These are phyloP conservation scores for Leptographium radiaticola DNA, from an alignment of 2,329 filamentous ascomycete species.

Conservation along the genomic window DNA sequence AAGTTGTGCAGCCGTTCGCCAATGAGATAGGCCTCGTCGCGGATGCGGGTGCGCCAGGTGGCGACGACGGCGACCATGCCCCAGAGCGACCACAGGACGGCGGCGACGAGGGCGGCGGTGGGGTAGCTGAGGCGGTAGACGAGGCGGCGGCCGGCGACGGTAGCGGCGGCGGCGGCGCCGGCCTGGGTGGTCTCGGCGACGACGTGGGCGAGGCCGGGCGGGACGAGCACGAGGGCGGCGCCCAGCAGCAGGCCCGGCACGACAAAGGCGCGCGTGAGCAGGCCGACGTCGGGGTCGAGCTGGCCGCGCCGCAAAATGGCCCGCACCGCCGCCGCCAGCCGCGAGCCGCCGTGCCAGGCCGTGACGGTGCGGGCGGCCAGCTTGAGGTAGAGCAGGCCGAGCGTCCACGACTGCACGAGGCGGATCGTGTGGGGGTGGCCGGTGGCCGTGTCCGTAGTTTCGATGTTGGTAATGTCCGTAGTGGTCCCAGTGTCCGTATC, in stretches of 20 bases:
- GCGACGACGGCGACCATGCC: slow-evolving; percentile 49
- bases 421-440: slow-evolving; percentile 62
- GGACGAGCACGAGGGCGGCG: slow-evolving; percentile 46
- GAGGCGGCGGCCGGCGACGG: slow-evolving; percentile 20
- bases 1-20: slow-evolving; percentile 94
- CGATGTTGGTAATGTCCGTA: no score
- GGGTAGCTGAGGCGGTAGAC: slow-evolving; percentile 59
- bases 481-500: no score
- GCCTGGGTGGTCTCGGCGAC: slow-evolving; percentile 24
- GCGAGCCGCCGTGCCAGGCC: slow-evolving; percentile 53
- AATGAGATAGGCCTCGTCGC: slow-evolving; percentile 93
- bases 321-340: slow-evolving; percentile 60
- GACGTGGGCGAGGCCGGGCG: slow-evolving; percentile 45
- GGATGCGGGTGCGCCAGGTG: slow-evolving; percentile 67
- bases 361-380: slow-evolving; percentile 58
- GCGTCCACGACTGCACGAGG: slow-evolving; percentile 84
- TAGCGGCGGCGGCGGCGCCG: slow-evolving; percentile 8
- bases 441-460: no score
- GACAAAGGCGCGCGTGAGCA: slow-evolving; percentile 81
- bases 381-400: slow-evolving; percentile 83
- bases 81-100: slow-evolving; percentile 31
- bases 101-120: slow-evolving; percentile 35
- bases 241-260: slow-evolving; percentile 58
- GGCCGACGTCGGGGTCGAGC: slow-evolving; percentile 60
- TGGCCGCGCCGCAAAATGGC: slow-evolving; percentile 64